Evolutionary conservation across 495 filamentous ascomycete species (phyloP), one percentile per base, ranked within the genome.

Genomic region (Neurospora sublineolata): DNA sequence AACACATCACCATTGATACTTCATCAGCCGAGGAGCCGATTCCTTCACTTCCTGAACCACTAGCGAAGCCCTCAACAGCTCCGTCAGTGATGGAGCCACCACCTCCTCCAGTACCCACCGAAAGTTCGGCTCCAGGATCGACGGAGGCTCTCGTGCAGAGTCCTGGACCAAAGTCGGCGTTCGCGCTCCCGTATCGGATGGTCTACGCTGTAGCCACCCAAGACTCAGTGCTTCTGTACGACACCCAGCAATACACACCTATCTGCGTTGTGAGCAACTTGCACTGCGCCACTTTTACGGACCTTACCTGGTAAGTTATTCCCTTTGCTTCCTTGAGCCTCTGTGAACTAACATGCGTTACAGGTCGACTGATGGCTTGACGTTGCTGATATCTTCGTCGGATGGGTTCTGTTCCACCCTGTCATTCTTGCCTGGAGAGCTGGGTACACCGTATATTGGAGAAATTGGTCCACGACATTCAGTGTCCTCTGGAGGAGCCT

Each of bases 131-230:
- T 72, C 70, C 88, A 76, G 72, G 80, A 70, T 75, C 84, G 41
- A 44, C 41, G 20, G 89, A 91, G 67, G 84, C 81, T 10, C 78
- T 85, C 23, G 76, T 85, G 23, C 77, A 79, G 40, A 84, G 82
- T 3, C 82, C 86, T 27, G 87, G 86, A 67, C 86, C 90, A 9
- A 86, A 87, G 37, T 84, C 92, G 1, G 90, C 90, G 1, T 98
- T 99, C 79, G 85, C 89, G 1, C 83, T 98, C 42, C 92, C 93
- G 1, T 97, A 99, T 79, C 92, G 96, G 16, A 91, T 98, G 79
- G 89, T 98, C 0, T 99, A 98, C 82, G 95, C 94, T 7, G 95
- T 99, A 64, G 96, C 95, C 18, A 99, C 96, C 0, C 94, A 97
- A 78, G 96, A 99, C 79, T 92, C 96, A 0, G 90, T 99, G n/a